These are phyloP conservation scores for Lentinula novae-zelandiae DNA, from an alignment of 1,284 basidiomycete genomes.

Conservation along the genomic window DNA sequence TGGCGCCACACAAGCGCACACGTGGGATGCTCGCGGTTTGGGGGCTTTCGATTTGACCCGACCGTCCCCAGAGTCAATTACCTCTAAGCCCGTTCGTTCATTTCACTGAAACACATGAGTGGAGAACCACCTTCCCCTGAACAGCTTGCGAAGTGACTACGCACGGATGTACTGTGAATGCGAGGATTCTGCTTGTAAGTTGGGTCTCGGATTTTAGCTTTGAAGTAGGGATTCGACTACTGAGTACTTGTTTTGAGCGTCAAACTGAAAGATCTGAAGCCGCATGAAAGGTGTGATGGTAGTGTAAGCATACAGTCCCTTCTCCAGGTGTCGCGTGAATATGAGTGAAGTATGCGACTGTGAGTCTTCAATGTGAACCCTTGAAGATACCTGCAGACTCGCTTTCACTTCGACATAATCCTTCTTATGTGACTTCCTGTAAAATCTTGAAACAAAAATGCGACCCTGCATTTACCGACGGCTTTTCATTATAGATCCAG, in stretches of 20 bases:
- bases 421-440: not conserved
- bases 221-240: not conserved
- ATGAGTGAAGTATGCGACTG: not conserved
- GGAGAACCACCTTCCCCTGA: not conserved
- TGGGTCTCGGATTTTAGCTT: not conserved
- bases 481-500: not conserved
- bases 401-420: not conserved
- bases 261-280: not conserved
- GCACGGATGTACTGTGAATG: not conserved
- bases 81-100: not conserved
- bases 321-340: too few relatives aligned
- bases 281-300: not conserved
- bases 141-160: not conserved
- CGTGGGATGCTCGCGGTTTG: not conserved
- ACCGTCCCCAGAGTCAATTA: not conserved
- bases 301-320: not conserved
- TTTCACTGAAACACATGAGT: conserved; percentile 5
- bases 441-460: not conserved
- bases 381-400: not conserved
- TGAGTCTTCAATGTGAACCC: not conserved
- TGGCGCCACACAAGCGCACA: conserved; percentile 7
- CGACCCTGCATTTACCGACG: not conserved
- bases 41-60: not conserved
- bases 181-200: not conserved
- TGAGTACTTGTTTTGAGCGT: not conserved